Conservation (phyloP, 768 basidiomycete genomes). For the Dictyophora rubrovolvata region DNA sequence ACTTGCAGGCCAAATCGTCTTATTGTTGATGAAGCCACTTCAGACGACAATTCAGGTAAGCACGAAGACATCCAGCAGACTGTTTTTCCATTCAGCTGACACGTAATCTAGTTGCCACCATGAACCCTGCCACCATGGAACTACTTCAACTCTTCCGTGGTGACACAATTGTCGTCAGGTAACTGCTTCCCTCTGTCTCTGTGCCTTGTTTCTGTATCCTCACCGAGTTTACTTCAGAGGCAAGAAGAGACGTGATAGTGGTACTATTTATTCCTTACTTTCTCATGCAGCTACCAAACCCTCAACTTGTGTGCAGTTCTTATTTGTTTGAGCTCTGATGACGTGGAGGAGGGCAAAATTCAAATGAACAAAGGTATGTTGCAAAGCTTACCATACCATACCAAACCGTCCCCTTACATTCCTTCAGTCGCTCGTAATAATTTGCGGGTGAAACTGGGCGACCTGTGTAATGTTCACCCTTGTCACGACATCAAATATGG, state of each 20-base stretch:
- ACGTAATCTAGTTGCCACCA: constrained; percentile 60
- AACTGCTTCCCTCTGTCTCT: constrained; percentile 11
- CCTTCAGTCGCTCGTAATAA: constrained; percentile 92
- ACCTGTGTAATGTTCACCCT: constrained; percentile 91
- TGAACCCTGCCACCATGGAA: constrained; percentile 97
- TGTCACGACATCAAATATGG: constrained; percentile 99
- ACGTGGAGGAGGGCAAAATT: constrained; percentile 96
- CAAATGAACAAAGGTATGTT: constrained; percentile 81
- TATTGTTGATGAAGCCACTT: constrained; percentile 87
- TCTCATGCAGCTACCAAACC: background rate
- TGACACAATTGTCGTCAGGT: constrained; percentile 93
- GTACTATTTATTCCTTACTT: constrained; percentile 11
- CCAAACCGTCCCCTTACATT: background rate
- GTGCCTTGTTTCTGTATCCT: background rate
- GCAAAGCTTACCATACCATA: background rate
- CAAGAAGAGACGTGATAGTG: constrained; percentile 92
- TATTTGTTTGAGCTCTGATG: constrained; percentile 90
- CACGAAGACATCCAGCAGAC: background rate
- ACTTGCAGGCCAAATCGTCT: constrained; percentile 82
- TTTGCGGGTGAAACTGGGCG: constrained; percentile 92
- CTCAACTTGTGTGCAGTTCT: constrained; percentile 41
- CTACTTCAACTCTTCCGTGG: constrained; percentile 86
- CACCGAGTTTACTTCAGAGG: constrained; percentile 42
- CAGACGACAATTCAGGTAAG: constrained; percentile 94
- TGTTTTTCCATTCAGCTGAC: constrained; percentile 8